Conservation (phyloP, 2,329 filamentous ascomycete species). For the Sclerotinia sclerotiorum region DNA sequence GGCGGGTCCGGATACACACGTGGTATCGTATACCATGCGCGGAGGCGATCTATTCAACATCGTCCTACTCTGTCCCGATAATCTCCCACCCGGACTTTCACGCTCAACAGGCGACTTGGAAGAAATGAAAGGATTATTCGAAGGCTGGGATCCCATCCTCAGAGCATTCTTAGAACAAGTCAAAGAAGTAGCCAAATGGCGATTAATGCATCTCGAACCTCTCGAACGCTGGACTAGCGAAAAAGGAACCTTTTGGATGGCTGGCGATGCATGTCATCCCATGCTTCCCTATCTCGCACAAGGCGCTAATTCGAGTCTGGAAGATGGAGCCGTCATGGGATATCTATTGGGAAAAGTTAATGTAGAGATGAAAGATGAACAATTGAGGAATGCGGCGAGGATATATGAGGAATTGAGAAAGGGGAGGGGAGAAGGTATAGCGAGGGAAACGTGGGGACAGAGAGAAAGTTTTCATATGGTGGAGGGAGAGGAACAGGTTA, state of each 20-base stretch:
- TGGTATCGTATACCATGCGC: constrained; percentile 60
- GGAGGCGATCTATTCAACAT: constrained; percentile 63
- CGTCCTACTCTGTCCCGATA: constrained; percentile 64
- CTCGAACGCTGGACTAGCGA: constrained; percentile 33
- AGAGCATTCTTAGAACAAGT: constrained; percentile 49
- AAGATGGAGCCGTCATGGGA: constrained; percentile 67
- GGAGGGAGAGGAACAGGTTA: constrained; percentile 57
- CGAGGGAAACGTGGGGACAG: constrained; percentile 61
- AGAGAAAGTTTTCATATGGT: constrained; percentile 53
- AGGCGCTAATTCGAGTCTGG: constrained; percentile 65
- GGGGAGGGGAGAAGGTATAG: constrained; percentile 53
- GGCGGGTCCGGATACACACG: constrained; percentile 51
- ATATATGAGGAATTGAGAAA: constrained; percentile 52
- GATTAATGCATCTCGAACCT: constrained; percentile 55
- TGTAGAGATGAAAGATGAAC: constrained; percentile 42
- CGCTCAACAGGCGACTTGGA: constrained; percentile 54
- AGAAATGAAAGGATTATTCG: constrained; percentile 61
- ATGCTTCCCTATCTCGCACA: constrained; percentile 65
- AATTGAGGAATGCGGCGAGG: constrained; percentile 47
- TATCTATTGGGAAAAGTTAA: constrained; percentile 53
- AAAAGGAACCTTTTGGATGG: constrained; percentile 34
- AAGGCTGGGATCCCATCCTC: constrained; percentile 63
- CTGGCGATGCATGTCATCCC: constrained; percentile 62
- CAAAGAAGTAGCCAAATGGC: constrained; percentile 66
- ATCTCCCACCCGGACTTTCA: constrained; percentile 54